A percentile compares a stretch with the other conserved stretches of the same genome.
phyloP scores from a whole-genome alignment of 768 basidiomycete genomes.

The Filobasidium wieringae region DNA sequence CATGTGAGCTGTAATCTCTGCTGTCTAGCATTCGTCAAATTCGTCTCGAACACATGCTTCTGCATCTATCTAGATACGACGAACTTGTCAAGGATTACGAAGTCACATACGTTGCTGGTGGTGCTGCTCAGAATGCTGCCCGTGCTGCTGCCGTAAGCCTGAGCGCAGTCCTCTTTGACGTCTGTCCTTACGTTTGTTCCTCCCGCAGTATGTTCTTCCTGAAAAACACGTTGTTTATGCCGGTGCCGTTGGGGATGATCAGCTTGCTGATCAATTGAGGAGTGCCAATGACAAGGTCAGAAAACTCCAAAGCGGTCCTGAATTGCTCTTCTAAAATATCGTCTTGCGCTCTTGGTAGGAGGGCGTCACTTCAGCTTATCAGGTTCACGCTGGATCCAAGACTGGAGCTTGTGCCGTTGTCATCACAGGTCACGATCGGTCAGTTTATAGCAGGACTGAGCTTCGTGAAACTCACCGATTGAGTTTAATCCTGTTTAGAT shows the following conservation, averaged over 20 bases:
- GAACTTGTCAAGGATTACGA: constrained; percentile 65
- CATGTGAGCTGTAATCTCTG: constrained; percentile 49
- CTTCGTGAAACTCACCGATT: neutral
- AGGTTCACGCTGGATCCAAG: constrained; percentile 70
- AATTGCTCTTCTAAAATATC: neutral
- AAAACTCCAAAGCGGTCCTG: neutral
- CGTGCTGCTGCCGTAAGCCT: constrained; percentile 80
- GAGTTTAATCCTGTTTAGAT: constrained; percentile 43
- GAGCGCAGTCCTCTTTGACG: neutral
- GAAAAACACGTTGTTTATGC: constrained; percentile 79
- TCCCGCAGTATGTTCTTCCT: constrained; percentile 75
- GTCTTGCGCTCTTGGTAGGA: constrained; percentile 44
- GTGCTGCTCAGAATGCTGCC: constrained; percentile 92
- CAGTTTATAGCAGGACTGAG: constrained; percentile 17
- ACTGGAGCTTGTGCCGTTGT: constrained; percentile 96
- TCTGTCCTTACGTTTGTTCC: neutral
- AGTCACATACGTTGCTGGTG: constrained; percentile 87
- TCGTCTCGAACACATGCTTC: neutral
- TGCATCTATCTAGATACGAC: constrained; percentile 56
- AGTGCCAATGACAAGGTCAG: constrained; percentile 63
- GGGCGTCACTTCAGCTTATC: constrained; percentile 76
- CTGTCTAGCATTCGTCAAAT: too few species aligned
- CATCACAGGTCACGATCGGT: constrained; percentile 87
- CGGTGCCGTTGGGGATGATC: constrained; percentile 86
- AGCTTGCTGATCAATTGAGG: constrained; percentile 77